Evolutionary conservation across 192 early-diverging fungal species (phyloP), one percentile per base, ranked within the genome.

Genomic region (Entomortierella lignicola): DNA sequence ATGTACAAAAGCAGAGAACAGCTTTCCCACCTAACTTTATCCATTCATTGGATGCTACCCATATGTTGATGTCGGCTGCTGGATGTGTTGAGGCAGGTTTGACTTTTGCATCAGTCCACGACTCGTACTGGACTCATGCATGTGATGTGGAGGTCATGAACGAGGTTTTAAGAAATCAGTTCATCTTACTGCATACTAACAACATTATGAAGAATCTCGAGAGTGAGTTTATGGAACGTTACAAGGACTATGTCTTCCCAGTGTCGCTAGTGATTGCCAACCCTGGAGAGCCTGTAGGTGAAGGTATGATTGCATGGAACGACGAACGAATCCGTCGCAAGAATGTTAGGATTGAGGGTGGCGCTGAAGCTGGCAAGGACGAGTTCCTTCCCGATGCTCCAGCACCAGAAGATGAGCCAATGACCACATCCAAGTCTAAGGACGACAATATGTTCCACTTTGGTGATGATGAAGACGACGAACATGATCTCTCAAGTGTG

Each of bases 11-110:
- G 86, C 97, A 99, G 79, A 91, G 92, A 44, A 93, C 94, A 2
- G 97, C 97, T 2, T 99, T 99, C 87, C 97, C 97, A 42, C 97
- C 97, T 29, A 99, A 99, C 87, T 99, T 95, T 86, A 94, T 99
- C 77, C 97, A 99, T 82, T 97, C 95, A 5, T 86, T 99, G 27
- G 97, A 99, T 81, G 97, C 97, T 1, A 91, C 95, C 25, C 97
- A 99, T 72, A 99, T 99, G 97, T 87, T 97, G 66, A 88, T 98
- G 81, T 94, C 96, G 20, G 96, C 97, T 29, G 86, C 95, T 30
- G 89, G 88, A 62, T 98, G 96, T 85, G 88, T 94, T 50, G 75
- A 85, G 41, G 87, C 85, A 21, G 91, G 90, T 4, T 75, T 99
- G 63, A 85, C 91, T 12, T 99, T 98, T 88, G 95, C 97, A 0